Evolutionary conservation across 2,329 filamentous ascomycete species (phyloP).

Genomic region (Verticillium nonalfalfae): DNA sequence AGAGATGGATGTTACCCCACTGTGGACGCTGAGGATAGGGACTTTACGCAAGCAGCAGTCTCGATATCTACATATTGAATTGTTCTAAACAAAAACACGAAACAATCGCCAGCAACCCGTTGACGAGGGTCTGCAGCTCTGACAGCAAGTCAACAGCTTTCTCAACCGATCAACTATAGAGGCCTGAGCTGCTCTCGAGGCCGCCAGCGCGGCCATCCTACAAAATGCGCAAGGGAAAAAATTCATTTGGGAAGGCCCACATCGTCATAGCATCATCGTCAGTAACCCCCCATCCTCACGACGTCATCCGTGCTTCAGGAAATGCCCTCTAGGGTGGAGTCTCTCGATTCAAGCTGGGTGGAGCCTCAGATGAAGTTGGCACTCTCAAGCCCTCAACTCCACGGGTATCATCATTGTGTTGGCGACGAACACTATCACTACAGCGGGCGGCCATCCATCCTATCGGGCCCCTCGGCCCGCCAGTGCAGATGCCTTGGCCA

Average conservation of each 20-base stretch:
- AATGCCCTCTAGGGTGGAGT: background rate
- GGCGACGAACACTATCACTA: background rate
- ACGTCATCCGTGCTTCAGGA: background rate
- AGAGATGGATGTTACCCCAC: background rate
- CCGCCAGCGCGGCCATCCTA: background rate
- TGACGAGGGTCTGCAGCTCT: no score
- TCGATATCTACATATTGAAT: background rate
- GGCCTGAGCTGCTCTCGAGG: background rate
- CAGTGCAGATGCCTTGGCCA: slow-evolving; percentile 45
- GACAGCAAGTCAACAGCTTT: no score
- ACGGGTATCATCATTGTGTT: background rate
- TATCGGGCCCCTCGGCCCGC: slow-evolving; percentile 52
- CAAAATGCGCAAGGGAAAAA: background rate
- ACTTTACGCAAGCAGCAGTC: background rate
- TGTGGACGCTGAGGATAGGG: background rate
- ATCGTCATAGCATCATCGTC: background rate
- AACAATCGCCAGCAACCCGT: background rate
- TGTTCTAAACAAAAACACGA: background rate
- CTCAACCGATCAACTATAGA: background rate
- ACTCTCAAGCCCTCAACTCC: background rate
- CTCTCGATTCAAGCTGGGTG: background rate
- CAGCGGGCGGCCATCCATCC: slow-evolving; percentile 3
- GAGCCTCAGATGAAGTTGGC: background rate
- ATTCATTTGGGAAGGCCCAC: background rate
- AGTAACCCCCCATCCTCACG: background rate